phyloP scores from a whole-genome alignment of 2,329 filamentous ascomycete species.

The Botrytis elliptica region DNA sequence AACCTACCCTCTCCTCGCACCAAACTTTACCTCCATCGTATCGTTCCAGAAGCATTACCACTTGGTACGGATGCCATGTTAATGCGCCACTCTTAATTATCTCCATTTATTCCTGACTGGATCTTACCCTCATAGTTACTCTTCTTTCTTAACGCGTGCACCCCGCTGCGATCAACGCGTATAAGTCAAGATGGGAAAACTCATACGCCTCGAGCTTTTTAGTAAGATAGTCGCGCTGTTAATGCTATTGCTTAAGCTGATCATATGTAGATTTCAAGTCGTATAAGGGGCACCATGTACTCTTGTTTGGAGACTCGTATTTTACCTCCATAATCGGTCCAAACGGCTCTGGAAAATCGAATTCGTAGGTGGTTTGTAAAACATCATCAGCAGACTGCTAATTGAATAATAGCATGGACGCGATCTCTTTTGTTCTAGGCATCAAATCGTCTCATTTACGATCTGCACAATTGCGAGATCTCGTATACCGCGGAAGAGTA shows the following conservation, averaged over 20 bases:
- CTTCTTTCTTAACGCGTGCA: conserved; percentile 27
- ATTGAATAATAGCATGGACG: conserved; percentile 76
- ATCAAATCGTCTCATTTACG: conserved; percentile 98
- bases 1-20: background rate
- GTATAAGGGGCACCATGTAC: conserved; percentile 92
- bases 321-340: conserved; percentile 99
- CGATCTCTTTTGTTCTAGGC: conserved; percentile 96
- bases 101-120: conserved; percentile 3
- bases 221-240: conserved; percentile 56
- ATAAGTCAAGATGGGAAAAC: conserved; percentile 77
- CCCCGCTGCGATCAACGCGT: conserved; percentile 33
- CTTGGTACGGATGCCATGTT: background rate
- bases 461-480: conserved; percentile 87
- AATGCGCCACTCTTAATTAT: background rate
- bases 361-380: conserved; percentile 68
- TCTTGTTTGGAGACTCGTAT: conserved; percentile 95
- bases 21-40: background rate
- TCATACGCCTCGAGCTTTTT: conserved; percentile 90
- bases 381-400: conserved; percentile 27
- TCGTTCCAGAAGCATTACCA: background rate
- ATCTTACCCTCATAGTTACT: background rate
- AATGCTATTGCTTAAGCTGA: conserved; percentile 25
- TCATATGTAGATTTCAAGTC: conserved; percentile 84
- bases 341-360: conserved; percentile 99
- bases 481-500: conserved; percentile 93